Percentiles rank a stretch among this genome's conserved stretches.
Evolutionary conservation across 1,139 yeast species (phyloP).

Genomic region (Yamadazyma siamensis): DNA sequence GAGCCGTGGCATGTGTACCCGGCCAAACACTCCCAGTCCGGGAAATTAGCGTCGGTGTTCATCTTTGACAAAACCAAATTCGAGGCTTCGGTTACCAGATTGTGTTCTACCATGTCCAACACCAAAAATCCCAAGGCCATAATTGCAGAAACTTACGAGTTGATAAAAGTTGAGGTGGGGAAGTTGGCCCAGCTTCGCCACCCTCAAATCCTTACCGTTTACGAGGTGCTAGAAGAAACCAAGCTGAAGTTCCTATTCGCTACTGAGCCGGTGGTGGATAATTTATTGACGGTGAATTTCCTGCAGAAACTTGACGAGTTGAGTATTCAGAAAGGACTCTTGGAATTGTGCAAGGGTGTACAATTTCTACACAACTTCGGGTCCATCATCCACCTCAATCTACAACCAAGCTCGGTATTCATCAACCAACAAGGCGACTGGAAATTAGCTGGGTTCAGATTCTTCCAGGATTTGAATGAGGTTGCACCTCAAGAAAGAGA

Average conservation of each 20-base stretch:
- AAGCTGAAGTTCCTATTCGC: constrained; percentile 76
- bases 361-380: constrained; percentile 80
- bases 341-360: constrained; percentile 75
- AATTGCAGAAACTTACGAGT: constrained; percentile 39
- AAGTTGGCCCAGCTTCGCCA: constrained; percentile 80
- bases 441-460: constrained; percentile 80
- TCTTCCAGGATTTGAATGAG: constrained; percentile 53
- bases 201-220: constrained; percentile 77
- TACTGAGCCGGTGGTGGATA: constrained; percentile 71
- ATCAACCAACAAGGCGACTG: constrained; percentile 89
- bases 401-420: constrained; percentile 75
- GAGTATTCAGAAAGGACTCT: constrained; percentile 78
- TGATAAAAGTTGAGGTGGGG: constrained; percentile 50
- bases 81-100: constrained; percentile 51
- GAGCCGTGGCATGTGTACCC: constrained; percentile 89
- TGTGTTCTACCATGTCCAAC: constrained; percentile 45
- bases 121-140: constrained; percentile 36
- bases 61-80: constrained; percentile 81
- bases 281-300: constrained; percentile 46
- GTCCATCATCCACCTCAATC: constrained; percentile 69
- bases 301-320: constrained; percentile 56
- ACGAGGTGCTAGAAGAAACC: constrained; percentile 88
- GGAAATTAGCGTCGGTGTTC: constrained; percentile 71
- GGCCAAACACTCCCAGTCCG: constrained; percentile 65
- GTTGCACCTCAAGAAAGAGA: constrained; percentile 46